Evolutionary conservation across 805 yeast species (phyloP), one percentile per base, ranked within the genome.

Genomic region (Yamadazyma akitaensis): DNA sequence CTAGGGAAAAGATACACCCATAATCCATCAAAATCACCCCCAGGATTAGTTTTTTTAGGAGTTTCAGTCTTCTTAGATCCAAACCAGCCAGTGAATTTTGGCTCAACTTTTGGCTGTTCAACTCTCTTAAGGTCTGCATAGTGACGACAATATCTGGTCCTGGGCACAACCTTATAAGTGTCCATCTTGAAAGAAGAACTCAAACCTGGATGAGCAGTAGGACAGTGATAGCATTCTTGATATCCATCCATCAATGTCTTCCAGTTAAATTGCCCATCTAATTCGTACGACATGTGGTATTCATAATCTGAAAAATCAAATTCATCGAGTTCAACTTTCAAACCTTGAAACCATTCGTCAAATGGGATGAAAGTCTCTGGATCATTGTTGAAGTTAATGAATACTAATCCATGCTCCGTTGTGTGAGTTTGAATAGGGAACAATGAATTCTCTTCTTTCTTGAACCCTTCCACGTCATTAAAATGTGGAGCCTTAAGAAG

Each of bases 171-270:
- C 52, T 78, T 76, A 61, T 80, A 80, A n/a, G 85, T 80, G 55
- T 76, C 81, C 83, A 80, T 80, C 54, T 65, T 73, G 65, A 80
- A 80, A 11, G 84, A 82, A 28, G 75, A 58, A 42, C 72, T 69
- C 49, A 80, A 65, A 16, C 84, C 84, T 4, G 84, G 84, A 53
- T 80, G 85, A 1, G 84, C 84, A 10, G 84, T 80, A 37, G 85
- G 85, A 60, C 85, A 80, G 60, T 80, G 85, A 63, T 80, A 80
- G 55, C 85, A 80, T 62, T 80, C 85, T 64, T 80, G 84, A 63
- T 80, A 80, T 8, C 85, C 84, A 55, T 80, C 85, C 83, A 80
- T 79, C 50, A 80, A 68, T 4, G 85, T 80, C 56, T 80, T 80
- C 85, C 85, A 80, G 65, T 80, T 80, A 67, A 80, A 80, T 55